phyloP scores from a whole-genome alignment of 1,139 yeast species.

The Magnusiomyces sp. region DNA sequence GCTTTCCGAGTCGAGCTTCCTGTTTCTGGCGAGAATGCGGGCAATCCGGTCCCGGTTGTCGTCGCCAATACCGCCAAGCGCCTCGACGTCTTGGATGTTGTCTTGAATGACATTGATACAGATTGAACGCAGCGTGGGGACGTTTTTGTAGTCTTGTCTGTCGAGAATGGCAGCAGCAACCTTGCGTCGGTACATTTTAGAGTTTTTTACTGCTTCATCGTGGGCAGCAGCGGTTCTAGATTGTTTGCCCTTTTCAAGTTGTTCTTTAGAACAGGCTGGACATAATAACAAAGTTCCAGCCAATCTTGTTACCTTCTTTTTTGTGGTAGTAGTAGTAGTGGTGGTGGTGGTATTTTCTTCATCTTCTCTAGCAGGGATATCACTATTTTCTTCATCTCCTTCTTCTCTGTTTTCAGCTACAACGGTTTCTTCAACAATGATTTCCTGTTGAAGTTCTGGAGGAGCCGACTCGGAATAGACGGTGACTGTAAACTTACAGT shows the following conservation, averaged over 20 bases:
- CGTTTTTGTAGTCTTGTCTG: constrained; percentile 44
- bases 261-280: constrained; percentile 48
- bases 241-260: constrained; percentile 27
- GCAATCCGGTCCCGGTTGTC: constrained; percentile 58
- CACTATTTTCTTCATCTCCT: neutral
- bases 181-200: constrained; percentile 65
- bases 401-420: neutral
- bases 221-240: constrained; percentile 12
- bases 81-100: constrained; percentile 69
- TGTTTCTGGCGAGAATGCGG: constrained; percentile 67
- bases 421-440: too few species aligned
- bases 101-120: constrained; percentile 65
- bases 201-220: constrained; percentile 40
- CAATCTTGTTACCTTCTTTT: constrained; percentile 36
- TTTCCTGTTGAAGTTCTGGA: constrained; percentile 7
- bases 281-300: constrained; percentile 38
- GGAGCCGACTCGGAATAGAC: constrained; percentile 14
- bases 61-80: constrained; percentile 70
- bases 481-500: constrained; percentile 16
- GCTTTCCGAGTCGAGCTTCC: constrained; percentile 68
- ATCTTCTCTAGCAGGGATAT: neutral
- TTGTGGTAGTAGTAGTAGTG: constrained; percentile 9
- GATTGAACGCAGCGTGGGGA: constrained; percentile 72
- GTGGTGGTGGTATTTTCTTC: neutral
- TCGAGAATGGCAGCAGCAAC: constrained; percentile 80